Base-by-base conservation (phyloP, 768 basidiomycete species). In the Leccinum boreale region DNA sequence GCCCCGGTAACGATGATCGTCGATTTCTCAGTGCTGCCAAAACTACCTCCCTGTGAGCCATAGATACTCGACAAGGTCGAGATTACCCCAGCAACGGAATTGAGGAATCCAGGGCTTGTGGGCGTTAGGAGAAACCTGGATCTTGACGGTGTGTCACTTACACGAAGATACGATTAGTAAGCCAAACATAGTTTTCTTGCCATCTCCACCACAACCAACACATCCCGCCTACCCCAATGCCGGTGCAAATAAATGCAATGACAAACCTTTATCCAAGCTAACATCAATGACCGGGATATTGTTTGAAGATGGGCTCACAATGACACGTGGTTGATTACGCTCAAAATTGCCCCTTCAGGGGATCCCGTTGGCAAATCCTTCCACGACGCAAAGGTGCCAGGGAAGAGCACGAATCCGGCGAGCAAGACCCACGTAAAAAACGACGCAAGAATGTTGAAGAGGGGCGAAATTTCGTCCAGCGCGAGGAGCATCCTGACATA, bases 381-480 rank as follows among this genome's bases (percentile, higher is more conserved):
- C 70, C 79, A 73, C 53, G 78, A 83, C 10, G 78, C 74, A 67
- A 86, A 86, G 7, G 85, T 85, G 51, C 83, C 81, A 2, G 85
- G 85, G 60, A 86, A 84, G 28, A 86, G 73, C 17, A 86, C 71
- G 65, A 86, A 86, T 8, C 84, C 84, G 9, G 84, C 84, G 23
- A 86, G 72, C 52, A 85, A 63, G 55, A 86, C 77, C 85, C 85
- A 86, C 9, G 81, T 85, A 61, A 82, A 85, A 70, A 86, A 85
- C 8, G 75, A 75, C 3, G 81, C 78, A n/a, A 79, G 65, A 14
- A 83, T 55, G 55, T 84, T 83, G 66, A 80, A 75, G 44, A 79
- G 21, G 4, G 68, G 61, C 17, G 83, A 81, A 46, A 86, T 85
- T 36, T 72, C 75, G 61, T 85, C 85, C 21, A 85, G 69, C 5